Percentiles rank a stretch among this genome's conserved stretches.
Conservation (phyloP, 192 early-diverging fungal species). For the Backusella psychrophila region DNA sequence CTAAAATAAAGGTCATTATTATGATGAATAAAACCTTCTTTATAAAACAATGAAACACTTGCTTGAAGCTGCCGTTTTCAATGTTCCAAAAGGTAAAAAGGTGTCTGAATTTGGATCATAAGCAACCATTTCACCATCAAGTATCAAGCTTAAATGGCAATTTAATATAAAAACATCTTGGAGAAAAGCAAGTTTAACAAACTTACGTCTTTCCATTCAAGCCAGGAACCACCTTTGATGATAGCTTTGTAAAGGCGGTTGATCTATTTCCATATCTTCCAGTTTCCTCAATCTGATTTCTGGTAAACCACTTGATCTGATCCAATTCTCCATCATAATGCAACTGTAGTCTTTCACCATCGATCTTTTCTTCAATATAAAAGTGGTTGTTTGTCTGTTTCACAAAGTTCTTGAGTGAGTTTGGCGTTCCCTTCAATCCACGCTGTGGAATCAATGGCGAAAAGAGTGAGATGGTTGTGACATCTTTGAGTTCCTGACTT, state of each 20-base stretch:
- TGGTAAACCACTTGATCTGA: slow-evolving; percentile 54
- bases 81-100: slow-evolving; percentile 67
- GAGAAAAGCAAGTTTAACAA: neutral
- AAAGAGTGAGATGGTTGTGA: slow-evolving; percentile 51
- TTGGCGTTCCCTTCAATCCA: slow-evolving; percentile 46
- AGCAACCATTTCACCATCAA: slow-evolving; percentile 83
- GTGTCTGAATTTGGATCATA: slow-evolving; percentile 61
- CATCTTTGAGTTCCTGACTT: slow-evolving; percentile 43
- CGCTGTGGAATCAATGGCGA: slow-evolving; percentile 72
- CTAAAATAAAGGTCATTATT: neutral
- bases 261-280: slow-evolving; percentile 59
- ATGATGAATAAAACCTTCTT: neutral
- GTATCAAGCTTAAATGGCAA: slow-evolving; percentile 49
- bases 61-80: slow-evolving; percentile 67
- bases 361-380: slow-evolving; percentile 82
- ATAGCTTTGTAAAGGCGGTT: slow-evolving; percentile 17
- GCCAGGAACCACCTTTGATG: neutral
- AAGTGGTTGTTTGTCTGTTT: slow-evolving; percentile 35
- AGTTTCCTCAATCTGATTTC: slow-evolving; percentile 73
- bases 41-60: neutral
- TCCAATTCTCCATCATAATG: slow-evolving; percentile 38
- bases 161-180: no score
- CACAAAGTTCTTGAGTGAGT: slow-evolving; percentile 40
- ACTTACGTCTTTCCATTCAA: slow-evolving; percentile 12
- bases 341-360: slow-evolving; percentile 76